These are phyloP conservation scores for Penicillium concentricum DNA, from an alignment of 2,329 filamentous ascomycete genomes.

Conservation along the genomic window DNA sequence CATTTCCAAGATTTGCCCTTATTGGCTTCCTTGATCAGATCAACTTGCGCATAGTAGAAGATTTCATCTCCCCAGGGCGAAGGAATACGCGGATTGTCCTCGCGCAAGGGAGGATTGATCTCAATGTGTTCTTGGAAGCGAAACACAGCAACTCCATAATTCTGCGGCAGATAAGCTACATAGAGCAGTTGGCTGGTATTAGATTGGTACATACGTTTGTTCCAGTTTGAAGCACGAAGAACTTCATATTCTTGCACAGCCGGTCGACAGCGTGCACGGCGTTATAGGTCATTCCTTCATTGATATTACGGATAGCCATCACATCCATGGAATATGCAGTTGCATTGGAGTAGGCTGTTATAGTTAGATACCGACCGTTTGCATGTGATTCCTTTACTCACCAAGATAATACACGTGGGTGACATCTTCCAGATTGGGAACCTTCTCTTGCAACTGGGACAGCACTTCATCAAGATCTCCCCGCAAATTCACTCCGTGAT, in stretches of 20 bases:
- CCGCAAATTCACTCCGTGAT: slow-evolving; percentile 26
- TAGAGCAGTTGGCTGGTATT: slow-evolving; percentile 15
- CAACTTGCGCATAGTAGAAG: slow-evolving; percentile 50
- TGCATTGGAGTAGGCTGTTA: slow-evolving; percentile 18
- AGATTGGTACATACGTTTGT: slow-evolving; percentile 34
- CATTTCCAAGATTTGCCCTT: slow-evolving; percentile 45
- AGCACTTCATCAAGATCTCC: slow-evolving; percentile 31
- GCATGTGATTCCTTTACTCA: slow-evolving; percentile 10
- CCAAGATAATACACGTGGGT: slow-evolving; percentile 48
- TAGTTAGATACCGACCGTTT: neutral
- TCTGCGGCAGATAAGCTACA: slow-evolving; percentile 17
- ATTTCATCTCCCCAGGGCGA: slow-evolving; percentile 45
- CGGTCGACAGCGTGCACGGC: slow-evolving; percentile 41
- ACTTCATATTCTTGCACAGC: slow-evolving; percentile 39
- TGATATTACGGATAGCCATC: slow-evolving; percentile 37
- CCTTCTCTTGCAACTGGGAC: slow-evolving; percentile 33
- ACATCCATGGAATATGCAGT: slow-evolving; percentile 39
- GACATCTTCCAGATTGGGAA: slow-evolving; percentile 39
- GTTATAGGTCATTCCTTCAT: slow-evolving; percentile 40
- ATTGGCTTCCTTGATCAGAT: slow-evolving; percentile 34
- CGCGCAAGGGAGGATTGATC: slow-evolving; percentile 35
- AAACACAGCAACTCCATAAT: slow-evolving; percentile 30
- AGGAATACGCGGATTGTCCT: slow-evolving; percentile 43
- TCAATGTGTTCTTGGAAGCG: slow-evolving; percentile 20
- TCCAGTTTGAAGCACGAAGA: slow-evolving; percentile 44